Conservation (phyloP, 805 yeast genomes). For the Spencermartinsiella europaea region DNA sequence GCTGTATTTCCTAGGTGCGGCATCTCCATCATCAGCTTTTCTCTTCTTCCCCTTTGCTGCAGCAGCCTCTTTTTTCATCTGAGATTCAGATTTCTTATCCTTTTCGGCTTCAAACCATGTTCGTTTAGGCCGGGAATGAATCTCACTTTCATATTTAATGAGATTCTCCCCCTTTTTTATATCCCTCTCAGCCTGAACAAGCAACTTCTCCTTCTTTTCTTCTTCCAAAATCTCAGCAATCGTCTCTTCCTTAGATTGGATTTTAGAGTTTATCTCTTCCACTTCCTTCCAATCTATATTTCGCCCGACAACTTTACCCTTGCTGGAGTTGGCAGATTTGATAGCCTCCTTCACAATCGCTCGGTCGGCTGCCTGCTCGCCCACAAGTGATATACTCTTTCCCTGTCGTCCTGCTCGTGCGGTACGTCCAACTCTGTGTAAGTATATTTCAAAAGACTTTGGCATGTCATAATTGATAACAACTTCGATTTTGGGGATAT, state of each 20-base stretch:
- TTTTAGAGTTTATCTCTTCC: slow-evolving; percentile 56
- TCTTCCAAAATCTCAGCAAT: slow-evolving; percentile 78
- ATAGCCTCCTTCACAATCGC: slow-evolving; percentile 86
- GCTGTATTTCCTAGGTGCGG: slow-evolving; percentile 58
- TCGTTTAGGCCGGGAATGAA: slow-evolving; percentile 83
- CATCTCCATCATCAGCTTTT: slow-evolving; percentile 62
- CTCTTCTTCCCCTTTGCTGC: slow-evolving; percentile 52
- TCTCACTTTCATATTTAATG: slow-evolving; percentile 74
- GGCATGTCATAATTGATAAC: slow-evolving; percentile 97
- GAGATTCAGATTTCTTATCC: slow-evolving; percentile 38
- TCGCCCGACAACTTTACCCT: slow-evolving; percentile 61
- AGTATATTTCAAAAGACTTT: slow-evolving; percentile 78
- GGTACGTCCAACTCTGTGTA: slow-evolving; percentile 98
- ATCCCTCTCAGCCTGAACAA: slow-evolving; percentile 87
- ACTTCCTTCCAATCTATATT: slow-evolving; percentile 87
- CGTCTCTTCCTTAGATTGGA: slow-evolving; percentile 54
- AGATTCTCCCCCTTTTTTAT: slow-evolving; percentile 79
- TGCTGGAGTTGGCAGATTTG: slow-evolving; percentile 49
- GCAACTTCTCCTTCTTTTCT: slow-evolving; percentile 84
- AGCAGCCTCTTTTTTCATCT: slow-evolving; percentile 17
- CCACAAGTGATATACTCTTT: slow-evolving; percentile 86
- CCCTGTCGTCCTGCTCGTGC: slow-evolving; percentile 99
- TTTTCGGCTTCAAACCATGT: slow-evolving; percentile 85
- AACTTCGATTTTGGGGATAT: slow-evolving; percentile 94
- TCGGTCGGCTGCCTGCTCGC: slow-evolving; percentile 85